Base-by-base conservation (phyloP, 140 eudicot species). In the Anethum foeniculum region DNA sequence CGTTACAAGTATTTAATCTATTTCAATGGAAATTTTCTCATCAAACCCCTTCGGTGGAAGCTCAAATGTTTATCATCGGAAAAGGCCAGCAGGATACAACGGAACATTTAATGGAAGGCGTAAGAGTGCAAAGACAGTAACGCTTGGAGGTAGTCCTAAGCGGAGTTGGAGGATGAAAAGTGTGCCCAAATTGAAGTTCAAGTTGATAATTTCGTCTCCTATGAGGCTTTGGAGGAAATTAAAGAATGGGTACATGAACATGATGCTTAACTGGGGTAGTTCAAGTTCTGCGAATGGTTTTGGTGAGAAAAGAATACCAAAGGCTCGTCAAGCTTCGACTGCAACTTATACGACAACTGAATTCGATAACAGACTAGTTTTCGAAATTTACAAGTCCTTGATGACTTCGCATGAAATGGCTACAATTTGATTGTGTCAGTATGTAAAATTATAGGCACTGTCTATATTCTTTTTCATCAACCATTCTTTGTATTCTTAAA, bases 371-470 rank as follows among this genome's bases (percentile, higher is more conserved):
- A 79, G 96, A 51, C 71, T 91, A 75, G 23, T 91, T 72, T 71
- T 78, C 47, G 96, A 91, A 86, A 89, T 91, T 13, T 91, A 84
- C 60, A 91, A 89, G 87, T 79, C 87, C 19, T 71, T 84, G 81
- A 46, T 83, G 49, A 82, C 88, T 80, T 87, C 96, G 65, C 88
- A 82, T 14, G 88, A 81, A 32, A 34, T 81, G 81, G 85, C 85
- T 62, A 78, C 85, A n/a, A n/a, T 7, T n/a, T 58, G 32, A 58
- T n/a, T 58, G 5, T 54, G 28, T 58, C 68, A 1, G 15, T n/a
- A 1, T 58, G 2, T 58, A 58, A 23, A 58, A 1, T 21, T 7
- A 19, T 12, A 28, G 65, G 15, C 14, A 23, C 32, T 8, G 68
- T 58, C 32, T 7, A 58, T 58, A 7, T 8, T 21, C 25, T 58